Conservation (phyloP, 2,329 filamentous ascomycete species). For the Teratosphaeria viscida region DNA sequence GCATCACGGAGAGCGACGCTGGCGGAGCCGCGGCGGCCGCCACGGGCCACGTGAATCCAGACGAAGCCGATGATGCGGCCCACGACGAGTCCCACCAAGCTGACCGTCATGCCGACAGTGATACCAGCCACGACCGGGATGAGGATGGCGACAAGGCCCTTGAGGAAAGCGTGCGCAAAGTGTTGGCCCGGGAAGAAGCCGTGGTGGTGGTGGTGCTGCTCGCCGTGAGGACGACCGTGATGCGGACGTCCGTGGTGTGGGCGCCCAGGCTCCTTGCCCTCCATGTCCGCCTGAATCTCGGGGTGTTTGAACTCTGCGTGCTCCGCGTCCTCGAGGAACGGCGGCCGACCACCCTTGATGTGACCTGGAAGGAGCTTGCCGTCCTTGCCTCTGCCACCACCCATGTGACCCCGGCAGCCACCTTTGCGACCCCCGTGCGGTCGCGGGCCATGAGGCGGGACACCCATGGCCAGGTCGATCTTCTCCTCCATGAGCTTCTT, state of each 20-base stretch:
- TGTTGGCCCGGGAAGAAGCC: slow-evolving; percentile 25
- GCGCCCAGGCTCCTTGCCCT: slow-evolving; percentile 10
- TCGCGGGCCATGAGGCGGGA: slow-evolving; percentile 16
- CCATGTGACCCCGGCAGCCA: slow-evolving; percentile 19
- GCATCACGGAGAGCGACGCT: slow-evolving; percentile 15
- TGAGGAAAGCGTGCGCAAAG: slow-evolving; percentile 38
- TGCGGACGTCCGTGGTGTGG: slow-evolving; percentile 12
- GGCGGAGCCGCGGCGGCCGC: slow-evolving; percentile 27
- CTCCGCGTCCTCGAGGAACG: slow-evolving; percentile 13
- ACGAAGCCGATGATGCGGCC: slow-evolving; percentile 52
- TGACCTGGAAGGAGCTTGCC: slow-evolving; percentile 14
- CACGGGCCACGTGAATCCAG: slow-evolving; percentile 46
- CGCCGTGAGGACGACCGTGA: slow-evolving; percentile 9
- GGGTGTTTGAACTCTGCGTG: neutral
- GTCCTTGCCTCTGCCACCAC: slow-evolving; percentile 16
- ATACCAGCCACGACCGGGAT: slow-evolving; percentile 60
- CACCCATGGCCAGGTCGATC: slow-evolving; percentile 33
- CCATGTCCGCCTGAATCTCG: neutral
- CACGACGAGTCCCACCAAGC: slow-evolving; percentile 56
- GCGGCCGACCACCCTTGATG: slow-evolving; percentile 9
- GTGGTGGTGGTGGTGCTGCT: slow-evolving; percentile 25
- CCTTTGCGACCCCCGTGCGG: neutral
- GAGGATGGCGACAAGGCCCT: slow-evolving; percentile 52
- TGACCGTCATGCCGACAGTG: slow-evolving; percentile 56
- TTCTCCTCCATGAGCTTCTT: slow-evolving; percentile 41